phyloP scores from a whole-genome alignment of 768 basidiomycete genomes.

The Lyophyllum shimeji region DNA sequence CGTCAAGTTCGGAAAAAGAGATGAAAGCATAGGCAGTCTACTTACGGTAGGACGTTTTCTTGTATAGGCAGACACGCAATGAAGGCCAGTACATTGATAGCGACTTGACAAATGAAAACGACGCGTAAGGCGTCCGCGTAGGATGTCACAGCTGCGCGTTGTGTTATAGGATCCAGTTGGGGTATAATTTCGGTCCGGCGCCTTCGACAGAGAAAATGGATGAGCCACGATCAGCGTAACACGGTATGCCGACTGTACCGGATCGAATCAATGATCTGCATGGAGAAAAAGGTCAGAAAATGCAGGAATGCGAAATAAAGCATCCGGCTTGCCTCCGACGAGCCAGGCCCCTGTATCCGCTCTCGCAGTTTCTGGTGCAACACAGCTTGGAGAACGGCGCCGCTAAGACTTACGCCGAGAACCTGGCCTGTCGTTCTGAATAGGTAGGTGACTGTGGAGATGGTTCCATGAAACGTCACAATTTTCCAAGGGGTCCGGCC shows the following conservation, averaged over 20 bases:
- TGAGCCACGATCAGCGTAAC: constrained; percentile 1
- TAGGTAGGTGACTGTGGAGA: constrained; percentile 80
- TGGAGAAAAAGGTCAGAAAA: constrained; percentile 13
- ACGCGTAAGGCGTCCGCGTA: constrained; percentile 79
- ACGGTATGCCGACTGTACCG: constrained; percentile 36
- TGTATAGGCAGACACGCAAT: constrained; percentile 73
- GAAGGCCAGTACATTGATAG: constrained; percentile 64
- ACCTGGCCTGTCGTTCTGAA: constrained; percentile 96
- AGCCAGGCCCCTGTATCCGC: constrained; percentile 75
- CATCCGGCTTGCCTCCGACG: constrained; percentile 58
- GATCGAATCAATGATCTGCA: constrained; percentile 72
- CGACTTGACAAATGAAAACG: constrained; percentile 81
- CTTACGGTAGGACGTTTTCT: constrained; percentile 66
- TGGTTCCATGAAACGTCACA: background rate
- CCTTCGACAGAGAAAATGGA: constrained; percentile 33
- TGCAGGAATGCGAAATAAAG: constrained; percentile 11
- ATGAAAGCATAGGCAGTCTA: background rate
- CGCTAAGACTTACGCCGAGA: constrained; percentile 87
- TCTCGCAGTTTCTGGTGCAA: constrained; percentile 67
- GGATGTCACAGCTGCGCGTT: constrained; percentile 66
- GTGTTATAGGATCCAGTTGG: constrained; percentile 51
- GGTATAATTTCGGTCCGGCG: constrained; percentile 76
- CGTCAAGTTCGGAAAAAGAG: constrained; percentile 6
- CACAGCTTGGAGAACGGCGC: constrained; percentile 81
- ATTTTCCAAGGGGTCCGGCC: constrained; percentile 13